Conservation (phyloP, 768 basidiomycete genomes). For the Boletus edulis region DNA sequence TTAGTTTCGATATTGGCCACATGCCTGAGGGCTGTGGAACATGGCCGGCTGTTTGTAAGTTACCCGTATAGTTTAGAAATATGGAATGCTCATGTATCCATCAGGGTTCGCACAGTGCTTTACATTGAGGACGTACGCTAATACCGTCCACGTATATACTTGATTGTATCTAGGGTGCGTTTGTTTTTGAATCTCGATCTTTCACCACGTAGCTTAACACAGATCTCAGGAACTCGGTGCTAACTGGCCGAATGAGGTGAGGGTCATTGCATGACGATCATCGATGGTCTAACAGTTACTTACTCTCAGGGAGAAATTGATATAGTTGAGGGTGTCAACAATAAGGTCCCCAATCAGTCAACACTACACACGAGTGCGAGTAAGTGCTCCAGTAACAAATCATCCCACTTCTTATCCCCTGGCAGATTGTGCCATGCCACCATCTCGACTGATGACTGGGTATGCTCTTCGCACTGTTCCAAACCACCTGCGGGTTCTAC, state of each 20-base stretch:
- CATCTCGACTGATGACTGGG: slow-evolving; percentile 32
- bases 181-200: neutral
- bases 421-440: slow-evolving; percentile 32
- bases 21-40: slow-evolving; percentile 41
- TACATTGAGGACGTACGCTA: neutral
- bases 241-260: slow-evolving; percentile 25
- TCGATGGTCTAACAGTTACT: neutral
- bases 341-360: slow-evolving; percentile 26
- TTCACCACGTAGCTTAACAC: neutral
- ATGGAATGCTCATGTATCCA: neutral
- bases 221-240: slow-evolving; percentile 24
- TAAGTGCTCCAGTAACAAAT: slow-evolving; percentile 2
- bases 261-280: neutral
- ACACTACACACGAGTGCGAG: slow-evolving; percentile 29
- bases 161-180: slow-evolving; percentile 23
- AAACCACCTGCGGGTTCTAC: neutral
- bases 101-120: slow-evolving; percentile 23
- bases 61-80: neutral
- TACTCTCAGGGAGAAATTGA: slow-evolving; percentile 28
- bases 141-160: neutral
- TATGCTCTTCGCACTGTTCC: slow-evolving; percentile 5
- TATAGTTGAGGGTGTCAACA: slow-evolving; percentile 35
- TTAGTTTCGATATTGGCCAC: slow-evolving; percentile 35
- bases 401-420: neutral
- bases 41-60: slow-evolving; percentile 37